A percentile compares a stretch with the other conserved stretches of the same genome.
Evolutionary conservation across 768 basidiomycete species (phyloP).

Genomic region (Cantharellus anzutake): DNA sequence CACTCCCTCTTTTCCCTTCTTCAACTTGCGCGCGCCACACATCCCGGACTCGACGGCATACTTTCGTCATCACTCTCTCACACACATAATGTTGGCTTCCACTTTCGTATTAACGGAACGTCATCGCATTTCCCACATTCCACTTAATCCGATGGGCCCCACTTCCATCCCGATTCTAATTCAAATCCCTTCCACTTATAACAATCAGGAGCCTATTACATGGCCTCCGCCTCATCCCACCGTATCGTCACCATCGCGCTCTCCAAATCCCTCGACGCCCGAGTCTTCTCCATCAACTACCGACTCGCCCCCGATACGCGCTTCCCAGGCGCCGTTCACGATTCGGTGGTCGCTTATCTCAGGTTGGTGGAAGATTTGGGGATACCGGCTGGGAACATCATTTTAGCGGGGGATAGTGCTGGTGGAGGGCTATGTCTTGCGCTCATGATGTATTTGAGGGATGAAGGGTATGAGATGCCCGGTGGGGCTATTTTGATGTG

Average conservation of each 20-base stretch:
- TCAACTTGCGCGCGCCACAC: no score
- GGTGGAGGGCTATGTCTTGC: constrained; percentile 80
- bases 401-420: constrained; percentile 79
- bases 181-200: background rate
- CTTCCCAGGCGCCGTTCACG: constrained; percentile 79
- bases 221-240: constrained; percentile 80
- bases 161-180: background rate
- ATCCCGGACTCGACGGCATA: no score
- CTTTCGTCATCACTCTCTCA: no score
- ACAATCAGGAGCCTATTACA: constrained; percentile 67
- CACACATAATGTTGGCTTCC: no score
- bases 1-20: background rate
- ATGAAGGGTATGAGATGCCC: constrained; percentile 70
- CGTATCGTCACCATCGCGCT: constrained; percentile 79
- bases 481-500: constrained; percentile 77
- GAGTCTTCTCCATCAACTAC: constrained; percentile 89
- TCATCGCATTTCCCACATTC: no score
- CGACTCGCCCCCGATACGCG: constrained; percentile 87
- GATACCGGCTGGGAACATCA: constrained; percentile 80
- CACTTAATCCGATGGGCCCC: no score
- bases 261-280: constrained; percentile 71
- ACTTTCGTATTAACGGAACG: no score
- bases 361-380: constrained; percentile 72
- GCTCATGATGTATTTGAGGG: constrained; percentile 83
- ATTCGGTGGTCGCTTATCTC: constrained; percentile 74